Evolutionary conservation across 345 rosid genomes (phyloP).

Genomic region (Syzygium jambos): DNA sequence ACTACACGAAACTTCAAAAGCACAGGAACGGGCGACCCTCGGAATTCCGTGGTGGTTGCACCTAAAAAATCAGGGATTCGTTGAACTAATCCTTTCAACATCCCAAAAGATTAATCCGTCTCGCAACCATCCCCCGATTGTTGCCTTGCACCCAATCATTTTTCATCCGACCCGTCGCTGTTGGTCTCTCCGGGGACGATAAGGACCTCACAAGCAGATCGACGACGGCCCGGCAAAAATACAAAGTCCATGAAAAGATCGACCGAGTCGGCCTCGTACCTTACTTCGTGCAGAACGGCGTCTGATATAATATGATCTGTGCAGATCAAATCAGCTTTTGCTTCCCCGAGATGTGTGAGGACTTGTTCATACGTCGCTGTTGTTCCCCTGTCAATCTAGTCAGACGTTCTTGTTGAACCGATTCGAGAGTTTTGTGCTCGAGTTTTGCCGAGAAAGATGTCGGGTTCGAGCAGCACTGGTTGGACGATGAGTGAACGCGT

Average conservation of each 20-base stretch:
- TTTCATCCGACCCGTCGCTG: background rate
- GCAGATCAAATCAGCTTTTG: background rate
- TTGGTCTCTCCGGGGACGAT: background rate
- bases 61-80: background rate
- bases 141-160: background rate
- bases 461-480: background rate
- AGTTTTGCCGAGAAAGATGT: background rate
- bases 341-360: background rate
- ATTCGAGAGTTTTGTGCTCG: background rate
- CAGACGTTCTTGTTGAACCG: background rate
- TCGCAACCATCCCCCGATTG: background rate
- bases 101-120: background rate
- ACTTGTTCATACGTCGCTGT: background rate
- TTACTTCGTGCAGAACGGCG: background rate
- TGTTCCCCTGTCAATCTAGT: background rate
- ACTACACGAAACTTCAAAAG: background rate
- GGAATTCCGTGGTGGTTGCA: background rate
- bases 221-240: background rate
- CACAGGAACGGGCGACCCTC: background rate
- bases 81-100: conserved; percentile 3
- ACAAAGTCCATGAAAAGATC: background rate
- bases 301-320: background rate
- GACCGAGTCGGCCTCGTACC: background rate
- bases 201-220: background rate
- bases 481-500: background rate